phyloP scores from a whole-genome alignment of 2,329 filamentous ascomycete species.

The Gaeumannomyces tritici region DNA sequence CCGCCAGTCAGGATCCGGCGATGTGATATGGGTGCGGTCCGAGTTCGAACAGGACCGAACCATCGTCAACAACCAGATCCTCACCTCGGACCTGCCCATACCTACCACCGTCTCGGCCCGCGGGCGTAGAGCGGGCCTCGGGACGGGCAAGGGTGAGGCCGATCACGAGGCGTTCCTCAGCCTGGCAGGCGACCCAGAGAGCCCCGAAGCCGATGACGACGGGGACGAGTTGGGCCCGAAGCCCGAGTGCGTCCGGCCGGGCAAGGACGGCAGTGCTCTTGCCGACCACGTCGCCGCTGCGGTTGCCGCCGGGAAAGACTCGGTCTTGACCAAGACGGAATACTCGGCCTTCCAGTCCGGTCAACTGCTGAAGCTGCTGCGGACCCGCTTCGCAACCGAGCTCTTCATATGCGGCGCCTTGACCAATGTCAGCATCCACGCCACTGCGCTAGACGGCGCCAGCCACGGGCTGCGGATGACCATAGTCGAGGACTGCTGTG shows the following conservation, averaged over 20 bases:
- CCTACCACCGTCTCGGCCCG: slow-evolving; percentile 6
- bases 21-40: slow-evolving; percentile 79
- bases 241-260: slow-evolving; percentile 32
- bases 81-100: slow-evolving; percentile 26
- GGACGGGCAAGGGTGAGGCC: slow-evolving; percentile 7
- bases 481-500: slow-evolving; percentile 80
- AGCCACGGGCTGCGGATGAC: slow-evolving; percentile 82
- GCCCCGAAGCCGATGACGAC: not conserved
- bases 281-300: slow-evolving; percentile 28
- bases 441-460: slow-evolving; percentile 84
- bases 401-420: slow-evolving; percentile 82
- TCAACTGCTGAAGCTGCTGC: slow-evolving; percentile 62
- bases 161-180: slow-evolving; percentile 28
- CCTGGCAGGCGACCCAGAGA: not conserved
- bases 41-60: slow-evolving; percentile 57
- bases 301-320: slow-evolving; percentile 35
- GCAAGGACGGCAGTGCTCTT: slow-evolving; percentile 35
- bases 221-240: slow-evolving; percentile 22
- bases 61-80: slow-evolving; percentile 41
- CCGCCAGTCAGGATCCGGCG: slow-evolving; percentile 55
- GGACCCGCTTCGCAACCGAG: slow-evolving; percentile 82
- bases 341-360: slow-evolving; percentile 83
- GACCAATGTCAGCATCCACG: slow-evolving; percentile 81
- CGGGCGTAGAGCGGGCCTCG: slow-evolving; percentile 7
- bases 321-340: slow-evolving; percentile 56